phyloP scores from a whole-genome alignment of 2,329 filamentous ascomycete genomes.

The Aspergillus sp. region DNA sequence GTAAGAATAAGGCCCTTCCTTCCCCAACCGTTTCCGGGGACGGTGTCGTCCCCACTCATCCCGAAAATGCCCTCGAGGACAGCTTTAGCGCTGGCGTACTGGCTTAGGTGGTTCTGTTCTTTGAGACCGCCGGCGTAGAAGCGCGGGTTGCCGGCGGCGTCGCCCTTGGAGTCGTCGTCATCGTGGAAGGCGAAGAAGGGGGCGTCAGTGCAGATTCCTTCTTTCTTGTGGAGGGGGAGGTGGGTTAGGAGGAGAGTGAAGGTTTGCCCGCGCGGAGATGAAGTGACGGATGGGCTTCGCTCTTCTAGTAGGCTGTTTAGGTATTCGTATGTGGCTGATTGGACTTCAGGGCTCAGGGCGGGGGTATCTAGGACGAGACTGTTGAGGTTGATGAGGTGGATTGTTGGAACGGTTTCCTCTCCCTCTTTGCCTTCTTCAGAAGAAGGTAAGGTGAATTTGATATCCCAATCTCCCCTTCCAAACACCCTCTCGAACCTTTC shows the following conservation, averaged over 20 bases:
- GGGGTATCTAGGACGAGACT: slow-evolving; percentile 92
- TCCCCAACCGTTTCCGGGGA: slow-evolving; percentile 63
- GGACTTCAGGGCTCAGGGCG: slow-evolving; percentile 65
- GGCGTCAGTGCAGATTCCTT: slow-evolving; percentile 78
- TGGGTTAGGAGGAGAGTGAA: slow-evolving; percentile 89
- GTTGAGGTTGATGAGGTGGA: slow-evolving; percentile 85
- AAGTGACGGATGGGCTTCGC: slow-evolving; percentile 55
- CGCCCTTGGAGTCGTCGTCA: slow-evolving; percentile 63
- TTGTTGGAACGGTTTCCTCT: slow-evolving; percentile 51
- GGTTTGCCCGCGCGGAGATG: slow-evolving; percentile 50
- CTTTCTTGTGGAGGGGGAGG: slow-evolving; percentile 82
- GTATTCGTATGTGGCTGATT: slow-evolving; percentile 75
- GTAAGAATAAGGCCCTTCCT: slow-evolving; percentile 79
- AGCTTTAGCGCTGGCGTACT: slow-evolving; percentile 65
- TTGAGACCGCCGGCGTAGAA: slow-evolving; percentile 55
- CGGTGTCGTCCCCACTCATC: slow-evolving; percentile 64
- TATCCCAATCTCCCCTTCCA: slow-evolving; percentile 87
- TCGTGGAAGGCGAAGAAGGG: slow-evolving; percentile 81
- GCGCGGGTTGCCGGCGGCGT: slow-evolving; percentile 45
- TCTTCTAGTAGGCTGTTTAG: slow-evolving; percentile 60
- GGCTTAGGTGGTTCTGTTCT: slow-evolving; percentile 88
- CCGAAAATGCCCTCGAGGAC: slow-evolving; percentile 86
- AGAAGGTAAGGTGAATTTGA: slow-evolving; percentile 62
- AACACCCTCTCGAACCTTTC: slow-evolving; percentile 81
- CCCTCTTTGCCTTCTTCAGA: background rate